These are phyloP conservation scores for Nicotiana otophora DNA, from an alignment of 257 asterid genomes.

Conservation along the genomic window DNA sequence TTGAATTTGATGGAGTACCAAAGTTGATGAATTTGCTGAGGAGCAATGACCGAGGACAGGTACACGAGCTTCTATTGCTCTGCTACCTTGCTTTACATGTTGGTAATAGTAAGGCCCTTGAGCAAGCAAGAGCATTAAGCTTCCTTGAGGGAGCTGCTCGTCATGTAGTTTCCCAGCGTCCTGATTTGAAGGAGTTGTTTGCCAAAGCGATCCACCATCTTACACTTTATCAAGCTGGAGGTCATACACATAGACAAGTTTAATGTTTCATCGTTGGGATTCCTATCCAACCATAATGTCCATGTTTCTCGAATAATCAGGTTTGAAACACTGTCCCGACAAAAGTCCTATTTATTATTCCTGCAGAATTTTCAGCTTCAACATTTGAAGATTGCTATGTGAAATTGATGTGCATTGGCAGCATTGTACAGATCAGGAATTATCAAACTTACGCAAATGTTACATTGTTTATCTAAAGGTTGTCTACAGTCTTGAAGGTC, in stretches of 20 bases:
- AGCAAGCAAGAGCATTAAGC: slow-evolving; percentile 52
- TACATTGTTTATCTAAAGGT: not conserved
- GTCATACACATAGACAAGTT: slow-evolving; percentile 41
- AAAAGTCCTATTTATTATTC: not conserved
- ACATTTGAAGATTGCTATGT: not conserved
- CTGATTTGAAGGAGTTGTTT: slow-evolving; percentile 55
- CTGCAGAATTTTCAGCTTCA: not conserved
- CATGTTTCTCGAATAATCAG: not conserved
- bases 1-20: slow-evolving; percentile 58
- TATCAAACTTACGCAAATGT: not conserved
- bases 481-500: not conserved
- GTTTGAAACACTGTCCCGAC: not conserved
- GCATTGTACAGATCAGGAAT: not conserved
- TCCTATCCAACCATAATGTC: not conserved
- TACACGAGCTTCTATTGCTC: slow-evolving; percentile 46
- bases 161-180: slow-evolving; percentile 36
- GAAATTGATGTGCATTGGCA: not conserved
- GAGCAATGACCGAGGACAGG: slow-evolving; percentile 44
- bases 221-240: slow-evolving; percentile 65
- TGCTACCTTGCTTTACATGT: slow-evolving; percentile 72
- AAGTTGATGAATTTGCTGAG: slow-evolving; percentile 47
- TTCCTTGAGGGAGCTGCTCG: slow-evolving; percentile 60
- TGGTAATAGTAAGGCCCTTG: slow-evolving; percentile 58
- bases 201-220: slow-evolving; percentile 44
- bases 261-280: not conserved